phyloP scores from a whole-genome alignment of 2,329 filamentous ascomycete species.

The Amylocarpus encephaloides region DNA sequence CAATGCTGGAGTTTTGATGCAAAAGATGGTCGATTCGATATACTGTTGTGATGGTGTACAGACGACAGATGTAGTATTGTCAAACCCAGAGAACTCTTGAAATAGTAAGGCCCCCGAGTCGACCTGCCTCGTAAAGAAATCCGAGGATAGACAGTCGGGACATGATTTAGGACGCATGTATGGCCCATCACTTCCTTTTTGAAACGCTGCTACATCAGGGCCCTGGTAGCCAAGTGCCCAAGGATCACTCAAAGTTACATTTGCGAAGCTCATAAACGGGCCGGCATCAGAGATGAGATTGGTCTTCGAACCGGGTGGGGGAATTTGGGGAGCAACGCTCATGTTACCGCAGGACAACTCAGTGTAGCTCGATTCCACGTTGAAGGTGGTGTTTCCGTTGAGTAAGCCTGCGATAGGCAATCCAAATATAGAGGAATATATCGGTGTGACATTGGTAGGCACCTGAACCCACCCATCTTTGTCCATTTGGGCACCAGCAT shows the following conservation, averaged over 20 bases:
- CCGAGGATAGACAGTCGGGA: conserved; percentile 15
- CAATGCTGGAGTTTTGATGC: conserved; percentile 9
- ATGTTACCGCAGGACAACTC: conserved; percentile 18
- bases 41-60: conserved; percentile 20
- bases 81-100: conserved; percentile 17
- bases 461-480: conserved; percentile 17
- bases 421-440: conserved; percentile 22
- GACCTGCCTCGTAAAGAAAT: conserved; percentile 5
- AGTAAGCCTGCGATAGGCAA: conserved; percentile 15
- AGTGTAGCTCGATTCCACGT: conserved; percentile 21
- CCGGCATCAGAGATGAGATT: conserved; percentile 17
- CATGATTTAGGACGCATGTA: conserved; percentile 15
- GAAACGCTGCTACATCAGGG: conserved; percentile 11
- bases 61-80: conserved; percentile 13
- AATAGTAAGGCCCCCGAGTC: conserved; percentile 14
- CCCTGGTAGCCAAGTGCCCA: conserved; percentile 22
- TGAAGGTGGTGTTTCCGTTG: conserved; percentile 18
- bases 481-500: conserved; percentile 6
- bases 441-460: conserved; percentile 7
- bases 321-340: neutral
- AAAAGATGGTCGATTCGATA: conserved; percentile 18
- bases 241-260: conserved; percentile 8
- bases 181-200: conserved; percentile 1
- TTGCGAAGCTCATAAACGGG: conserved; percentile 16
- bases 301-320: conserved; percentile 2